Evolutionary conservation across 2,329 filamentous ascomycete species (phyloP).

Genomic region (Ophiognomonia clavigignenti-juglandacearum): DNA sequence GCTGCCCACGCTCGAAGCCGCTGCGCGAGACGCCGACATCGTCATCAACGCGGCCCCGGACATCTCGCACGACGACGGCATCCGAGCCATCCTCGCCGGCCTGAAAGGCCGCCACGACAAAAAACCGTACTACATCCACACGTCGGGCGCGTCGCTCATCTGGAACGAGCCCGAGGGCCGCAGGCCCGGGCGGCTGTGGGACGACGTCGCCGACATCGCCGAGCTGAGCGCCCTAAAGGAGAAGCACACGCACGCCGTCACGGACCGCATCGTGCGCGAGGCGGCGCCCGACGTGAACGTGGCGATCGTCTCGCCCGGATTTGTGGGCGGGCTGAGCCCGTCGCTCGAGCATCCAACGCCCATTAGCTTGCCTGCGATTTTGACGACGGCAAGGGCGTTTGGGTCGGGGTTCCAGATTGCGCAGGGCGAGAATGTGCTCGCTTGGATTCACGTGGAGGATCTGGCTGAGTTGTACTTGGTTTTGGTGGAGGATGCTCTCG

Average conservation of each 20-base stretch:
- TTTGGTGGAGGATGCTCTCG: slow-evolving; percentile 16
- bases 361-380: slow-evolving; percentile 12
- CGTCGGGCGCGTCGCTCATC: slow-evolving; percentile 18
- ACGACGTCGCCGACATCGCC: slow-evolving; percentile 17
- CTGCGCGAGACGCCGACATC: slow-evolving; percentile 16
- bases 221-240: slow-evolving; percentile 13
- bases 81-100: slow-evolving; percentile 11
- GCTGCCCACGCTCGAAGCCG: slow-evolving; percentile 6
- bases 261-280: slow-evolving; percentile 16
- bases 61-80: slow-evolving; percentile 15
- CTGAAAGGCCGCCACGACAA: slow-evolving; percentile 1
- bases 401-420: slow-evolving; percentile 16
- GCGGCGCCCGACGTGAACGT: slow-evolving; percentile 15
- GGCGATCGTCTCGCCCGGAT: slow-evolving; percentile 16
- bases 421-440: slow-evolving; percentile 15
- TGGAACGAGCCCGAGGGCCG: slow-evolving; percentile 16
- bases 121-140: slow-evolving; percentile 18
- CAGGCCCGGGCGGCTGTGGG: slow-evolving; percentile 14
- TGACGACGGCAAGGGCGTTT: slow-evolving; percentile 16
- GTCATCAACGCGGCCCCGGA: slow-evolving; percentile 19
- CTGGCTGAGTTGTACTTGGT: slow-evolving; percentile 16
- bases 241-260: slow-evolving; percentile 17
- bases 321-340: slow-evolving; percentile 12
- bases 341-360: slow-evolving; percentile 10
- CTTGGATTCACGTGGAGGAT: slow-evolving; percentile 18